Conservation (phyloP, 805 yeast species). For the Lipomyces anomalus region DNA sequence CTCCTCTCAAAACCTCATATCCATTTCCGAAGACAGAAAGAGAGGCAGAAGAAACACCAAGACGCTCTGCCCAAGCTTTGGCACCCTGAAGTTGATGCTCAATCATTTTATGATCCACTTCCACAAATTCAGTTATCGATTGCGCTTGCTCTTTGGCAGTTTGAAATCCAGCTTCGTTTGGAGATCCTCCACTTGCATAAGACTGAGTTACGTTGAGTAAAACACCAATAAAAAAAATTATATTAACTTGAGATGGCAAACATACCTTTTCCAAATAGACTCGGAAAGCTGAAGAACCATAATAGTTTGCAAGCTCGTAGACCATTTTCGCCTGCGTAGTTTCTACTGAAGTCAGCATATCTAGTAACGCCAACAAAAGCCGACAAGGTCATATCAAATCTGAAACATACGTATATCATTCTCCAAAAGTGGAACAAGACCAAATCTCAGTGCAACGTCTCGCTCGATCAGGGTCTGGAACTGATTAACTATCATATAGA, state of each 20-base stretch:
- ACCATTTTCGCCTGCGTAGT: constrained; percentile 17
- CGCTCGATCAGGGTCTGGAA: constrained; percentile 34
- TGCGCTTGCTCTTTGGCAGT: too few species aligned
- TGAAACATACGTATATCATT: constrained; percentile 22
- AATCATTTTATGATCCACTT: too few species aligned
- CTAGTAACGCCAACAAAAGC: too few species aligned
- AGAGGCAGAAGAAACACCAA: constrained; percentile 39
- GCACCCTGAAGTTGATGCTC: constrained; percentile 23
- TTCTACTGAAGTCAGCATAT: constrained; percentile 23
- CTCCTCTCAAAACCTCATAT: constrained; percentile 49
- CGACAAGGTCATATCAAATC: too few species aligned
- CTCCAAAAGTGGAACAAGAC: constrained; percentile 59
- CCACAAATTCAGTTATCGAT: too few species aligned
- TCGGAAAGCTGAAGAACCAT: constrained; percentile 21
- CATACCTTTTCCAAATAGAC: too few species aligned
- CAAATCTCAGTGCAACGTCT: constrained; percentile 72
- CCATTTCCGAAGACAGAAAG: constrained; percentile 71
- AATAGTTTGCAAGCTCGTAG: constrained; percentile 20
- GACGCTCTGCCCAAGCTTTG: constrained; percentile 30
- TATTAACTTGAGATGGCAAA: too few species aligned
- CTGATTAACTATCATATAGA: constrained; percentile 42
- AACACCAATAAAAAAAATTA: too few species aligned
- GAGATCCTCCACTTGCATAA: too few species aligned
- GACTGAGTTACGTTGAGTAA: too few species aligned
- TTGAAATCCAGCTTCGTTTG: too few species aligned